Base-by-base conservation (phyloP, 176 grass and related monocot species). In the Rhynchospora pubera region DNA sequence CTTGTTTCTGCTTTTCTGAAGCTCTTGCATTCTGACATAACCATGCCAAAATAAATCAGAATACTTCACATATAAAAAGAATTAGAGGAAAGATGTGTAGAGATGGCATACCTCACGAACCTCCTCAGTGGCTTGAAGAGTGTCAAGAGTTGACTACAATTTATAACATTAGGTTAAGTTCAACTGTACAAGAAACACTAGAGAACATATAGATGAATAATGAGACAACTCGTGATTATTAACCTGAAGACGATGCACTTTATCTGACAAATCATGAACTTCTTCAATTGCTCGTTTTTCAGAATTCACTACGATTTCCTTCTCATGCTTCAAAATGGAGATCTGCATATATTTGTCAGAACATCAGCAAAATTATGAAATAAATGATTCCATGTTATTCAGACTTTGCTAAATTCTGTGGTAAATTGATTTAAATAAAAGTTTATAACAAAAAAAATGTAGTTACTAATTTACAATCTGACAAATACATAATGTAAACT, bases 161-260 rank as follows among this genome's bases (percentile, higher is more conserved):
- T 77, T 7, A 83, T 57, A 79, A 87, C 21, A 84, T 61, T 23
- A 34, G 4, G n/a, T 22, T 67, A 62, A 82, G 59, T 46, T 50
- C 44, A 67, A 65, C 48, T 26, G 22, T 82, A 66, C 79, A 82
- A 52, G 24, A 84, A 79, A 85, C 57, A 79, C 45, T 18, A 42
- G 4, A 43, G 48, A 32, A 6, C 53, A 63, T 21, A 46, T 26
- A 62, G 82, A 42, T 45, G 6, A 81, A 24, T 61, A 78, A 56
- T 30, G 48, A 72, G 74, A 68, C 23, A 78, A 32, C 55, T 12
- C 7, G 79, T 58, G 14, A 59, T 24, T 2, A 77, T 80, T 18
- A 60, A 99, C 91, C 92, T 99, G 96, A 65, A 99, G 87, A 62
- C 92, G 92, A 87, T 91, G 87, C 57, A 99, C 91, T 86, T 93